Conservation (phyloP, 805 yeast genomes). For the Zygoascus ofunaensis region DNA sequence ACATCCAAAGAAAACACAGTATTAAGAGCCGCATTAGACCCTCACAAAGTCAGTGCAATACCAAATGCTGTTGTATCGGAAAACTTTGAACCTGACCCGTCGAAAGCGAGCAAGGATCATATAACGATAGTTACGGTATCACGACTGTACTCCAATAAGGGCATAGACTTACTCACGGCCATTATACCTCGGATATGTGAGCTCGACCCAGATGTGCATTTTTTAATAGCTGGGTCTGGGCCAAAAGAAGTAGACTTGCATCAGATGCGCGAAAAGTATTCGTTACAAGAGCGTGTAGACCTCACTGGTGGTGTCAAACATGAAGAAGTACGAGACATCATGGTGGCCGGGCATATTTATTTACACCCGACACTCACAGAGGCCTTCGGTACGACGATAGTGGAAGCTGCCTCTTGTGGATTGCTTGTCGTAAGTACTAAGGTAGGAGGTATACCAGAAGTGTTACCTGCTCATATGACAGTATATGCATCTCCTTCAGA, state of each 20-base stretch:
- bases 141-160: conserved; percentile 89
- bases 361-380: conserved; percentile 91
- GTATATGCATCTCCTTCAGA: conserved; percentile 85
- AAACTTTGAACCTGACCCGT: conserved; percentile 48
- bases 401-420: conserved; percentile 97
- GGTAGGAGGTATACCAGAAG: conserved; percentile 98
- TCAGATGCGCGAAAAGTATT: conserved; percentile 84
- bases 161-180: conserved; percentile 80
- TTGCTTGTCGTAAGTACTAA: conserved; percentile 84
- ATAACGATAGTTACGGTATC: conserved; percentile 88
- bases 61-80: conserved; percentile 93
- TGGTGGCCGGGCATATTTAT: conserved; percentile 90
- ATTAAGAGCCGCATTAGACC: conserved; percentile 73
- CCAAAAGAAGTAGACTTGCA: conserved; percentile 90
- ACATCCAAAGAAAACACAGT: conserved; percentile 96
- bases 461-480: conserved; percentile 86
- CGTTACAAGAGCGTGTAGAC: conserved; percentile 79
- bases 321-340: conserved; percentile 84
- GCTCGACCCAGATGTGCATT: conserved; percentile 52
- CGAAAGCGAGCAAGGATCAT: conserved; percentile 27
- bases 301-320: conserved; percentile 82
- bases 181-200: conserved; percentile 77
- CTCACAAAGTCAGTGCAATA: conserved; percentile 71
- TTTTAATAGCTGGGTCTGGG: conserved; percentile 93
- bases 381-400: conserved; percentile 94